Percentiles rank a stretch among this genome's conserved stretches.
Evolutionary conservation across 169 alveolate genomes (phyloP).

Genomic region (Plasmodium relictum): DNA sequence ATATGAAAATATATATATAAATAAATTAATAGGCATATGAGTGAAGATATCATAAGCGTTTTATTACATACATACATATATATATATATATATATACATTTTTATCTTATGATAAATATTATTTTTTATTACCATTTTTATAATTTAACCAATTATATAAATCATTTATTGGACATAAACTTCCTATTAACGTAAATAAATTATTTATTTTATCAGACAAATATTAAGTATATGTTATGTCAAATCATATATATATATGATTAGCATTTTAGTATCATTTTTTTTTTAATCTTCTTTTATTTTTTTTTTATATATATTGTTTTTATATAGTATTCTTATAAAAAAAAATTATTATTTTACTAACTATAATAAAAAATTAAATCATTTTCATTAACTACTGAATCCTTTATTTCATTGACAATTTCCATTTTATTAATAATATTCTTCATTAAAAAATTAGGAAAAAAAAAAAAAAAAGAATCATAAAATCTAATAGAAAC

Average conservation of each 20-base stretch:
- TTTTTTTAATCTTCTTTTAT: neutral
- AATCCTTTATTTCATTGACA: conserved; percentile 53
- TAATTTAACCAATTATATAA: conserved; percentile 68
- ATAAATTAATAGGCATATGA: too few relatives aligned
- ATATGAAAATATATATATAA: too few relatives aligned
- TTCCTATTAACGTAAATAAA: conserved; percentile 19
- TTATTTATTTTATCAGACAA: neutral
- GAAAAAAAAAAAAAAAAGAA: conserved; percentile 2
- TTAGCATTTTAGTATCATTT: neutral
- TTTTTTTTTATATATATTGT: neutral
- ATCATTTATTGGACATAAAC: conserved; percentile 64
- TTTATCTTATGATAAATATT: too few relatives aligned
- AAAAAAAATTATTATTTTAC: conserved; percentile 2
- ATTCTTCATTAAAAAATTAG: neutral
- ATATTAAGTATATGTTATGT: neutral
- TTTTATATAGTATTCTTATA: neutral
- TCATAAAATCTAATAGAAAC: too few relatives aligned
- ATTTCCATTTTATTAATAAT: conserved; percentile 41
- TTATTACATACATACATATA: too few relatives aligned
- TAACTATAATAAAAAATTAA: conserved; percentile 62
- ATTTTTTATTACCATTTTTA: conserved; percentile 42
- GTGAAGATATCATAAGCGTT: too few relatives aligned
- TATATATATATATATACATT: too few relatives aligned
- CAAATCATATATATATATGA: neutral
- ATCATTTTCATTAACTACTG: conserved; percentile 68